Percentiles rank a stretch among this genome's conserved stretches.
Conservation (phyloP, 2,329 filamentous ascomycete species). For the Cytospora paraplurivora region DNA sequence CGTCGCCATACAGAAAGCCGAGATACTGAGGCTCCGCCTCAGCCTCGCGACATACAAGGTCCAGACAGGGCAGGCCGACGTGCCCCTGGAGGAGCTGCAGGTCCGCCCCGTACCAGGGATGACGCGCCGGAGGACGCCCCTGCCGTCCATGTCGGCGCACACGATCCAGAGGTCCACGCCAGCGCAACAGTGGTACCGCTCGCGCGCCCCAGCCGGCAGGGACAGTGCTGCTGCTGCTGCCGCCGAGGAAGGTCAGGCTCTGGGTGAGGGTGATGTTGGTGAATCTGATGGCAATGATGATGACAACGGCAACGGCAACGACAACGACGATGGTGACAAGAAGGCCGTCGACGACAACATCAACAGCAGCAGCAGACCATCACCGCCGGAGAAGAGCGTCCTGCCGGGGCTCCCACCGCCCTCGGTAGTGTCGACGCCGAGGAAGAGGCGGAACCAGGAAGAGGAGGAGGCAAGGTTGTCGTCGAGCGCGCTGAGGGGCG, state of each 20-base stretch:
- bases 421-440: conserved; percentile 23
- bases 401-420: conserved; percentile 29
- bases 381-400: conserved; percentile 32
- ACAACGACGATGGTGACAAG: conserved; percentile 3
- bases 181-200: conserved; percentile 28
- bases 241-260: conserved; percentile 6
- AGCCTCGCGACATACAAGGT: conserved; percentile 75
- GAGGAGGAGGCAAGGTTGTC: conserved; percentile 40
- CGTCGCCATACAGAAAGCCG: conserved; percentile 54
- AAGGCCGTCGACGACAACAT: conserved; percentile 7
- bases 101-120: conserved; percentile 38
- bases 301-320: conserved; percentile 7
- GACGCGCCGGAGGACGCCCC: conserved; percentile 25
- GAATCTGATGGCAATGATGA: conserved; percentile 13
- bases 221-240: conserved; percentile 29
- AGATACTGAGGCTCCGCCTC: conserved; percentile 68
- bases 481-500: conserved; percentile 50
- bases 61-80: conserved; percentile 68
- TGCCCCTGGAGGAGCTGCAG: conserved; percentile 65
- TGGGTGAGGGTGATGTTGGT: conserved; percentile 24
- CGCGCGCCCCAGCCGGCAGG: conserved; percentile 13
- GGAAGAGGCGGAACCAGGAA: conserved; percentile 33
- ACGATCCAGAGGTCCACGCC: conserved; percentile 27
- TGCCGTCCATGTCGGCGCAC: conserved; percentile 28
- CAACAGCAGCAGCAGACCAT: background rate